Base-by-base conservation (phyloP, 768 basidiomycete species). In the Boletus eberwhitei region DNA sequence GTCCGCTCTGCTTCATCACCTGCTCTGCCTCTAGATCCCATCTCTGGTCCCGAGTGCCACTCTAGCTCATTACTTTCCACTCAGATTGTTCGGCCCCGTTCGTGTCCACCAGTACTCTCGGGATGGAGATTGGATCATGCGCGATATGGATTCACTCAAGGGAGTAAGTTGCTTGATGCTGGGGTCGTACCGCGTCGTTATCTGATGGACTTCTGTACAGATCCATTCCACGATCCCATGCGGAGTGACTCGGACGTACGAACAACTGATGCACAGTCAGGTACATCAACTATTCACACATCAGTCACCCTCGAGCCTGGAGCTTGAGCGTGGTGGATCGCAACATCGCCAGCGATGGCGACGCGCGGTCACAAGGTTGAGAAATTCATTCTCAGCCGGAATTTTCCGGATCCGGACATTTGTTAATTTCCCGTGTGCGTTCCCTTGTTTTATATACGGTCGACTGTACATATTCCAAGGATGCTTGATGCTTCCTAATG, bases 231-330 rank as follows among this genome's bases (percentile, higher is more conserved):
- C 2, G 26, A 46, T 31, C 29, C 41, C 1, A 24, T 7, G 19
- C 59, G 4, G 21, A 17, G 54, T 61, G 59, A 39, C 14, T 39
- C 22, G 11, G 59, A 61, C 12, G 59, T 53, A 61, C 51, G 55
- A 53, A 61, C 19, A 57, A 17, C 38, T 48, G 55, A 53, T 2
- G 38, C 9, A 19, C 48, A 44, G 16, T 17, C 42, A 5, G 0
- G 0, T 6, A 38, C 14, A 22, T 51, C 51, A 50, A 22, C 1
- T 4, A 0, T 38, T 16, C 59, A 51, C 53, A 62, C 60, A 2
- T 44, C 60, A 0, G 52, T 40, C 60, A 61, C 44, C 17, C 12
- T 26, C 24, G 43, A 52, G 24, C 38, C 8, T 12, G 11, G 42
- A 1, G 47, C 42, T 49, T 57, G 54, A 57, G 36, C 7, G 40